A percentile compares a stretch with the other conserved stretches of the same genome.
Conservation (phyloP, 768 basidiomycete genomes). For the Rhodotorula sphaerocarpa region DNA sequence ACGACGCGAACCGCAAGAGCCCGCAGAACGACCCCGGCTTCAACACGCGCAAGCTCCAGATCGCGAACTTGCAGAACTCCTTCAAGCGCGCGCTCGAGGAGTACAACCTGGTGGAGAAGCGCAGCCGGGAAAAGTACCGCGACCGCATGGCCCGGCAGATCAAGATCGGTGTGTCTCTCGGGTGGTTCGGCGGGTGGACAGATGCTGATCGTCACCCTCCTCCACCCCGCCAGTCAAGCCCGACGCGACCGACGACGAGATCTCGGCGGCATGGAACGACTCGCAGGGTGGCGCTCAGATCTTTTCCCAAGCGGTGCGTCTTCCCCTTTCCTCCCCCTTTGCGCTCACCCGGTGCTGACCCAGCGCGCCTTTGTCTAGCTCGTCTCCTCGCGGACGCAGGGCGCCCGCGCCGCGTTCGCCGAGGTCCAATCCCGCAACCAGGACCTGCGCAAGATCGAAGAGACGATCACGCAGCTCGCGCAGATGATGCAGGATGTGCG, state of each 20-base stretch:
- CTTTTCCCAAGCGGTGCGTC: conserved; percentile 38
- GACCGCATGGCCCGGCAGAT: conserved; percentile 49
- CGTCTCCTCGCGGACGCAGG: conserved; percentile 68
- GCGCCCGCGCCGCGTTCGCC: conserved; percentile 67
- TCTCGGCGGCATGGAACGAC: conserved; percentile 36
- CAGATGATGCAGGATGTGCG: conserved; percentile 74
- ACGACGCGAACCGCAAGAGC: conserved; percentile 45
- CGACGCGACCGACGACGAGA: conserved; percentile 39
- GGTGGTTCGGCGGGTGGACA: not conserved
- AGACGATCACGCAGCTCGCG: conserved; percentile 77
- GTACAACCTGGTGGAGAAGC: conserved; percentile 48
- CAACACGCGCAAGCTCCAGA: conserved; percentile 40
- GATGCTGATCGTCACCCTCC: not conserved
- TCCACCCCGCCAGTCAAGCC: conserved; percentile 33
- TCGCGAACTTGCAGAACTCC: conserved; percentile 45
- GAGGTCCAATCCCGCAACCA: conserved; percentile 84
- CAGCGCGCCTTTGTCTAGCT: conserved; percentile 45
- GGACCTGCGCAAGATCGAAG: conserved; percentile 75
- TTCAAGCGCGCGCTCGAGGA: conserved; percentile 47
- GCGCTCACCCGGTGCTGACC: not conserved
- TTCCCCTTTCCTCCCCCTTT: not conserved
- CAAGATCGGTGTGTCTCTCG: conserved; percentile 43
- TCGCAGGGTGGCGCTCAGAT: conserved; percentile 33
- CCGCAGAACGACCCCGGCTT: conserved; percentile 37
- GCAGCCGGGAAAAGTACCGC: conserved; percentile 48